These are phyloP conservation scores for Conidiobolus incongruus DNA, from an alignment of 371 early-diverging fungal genomes.

Conservation along the genomic window DNA sequence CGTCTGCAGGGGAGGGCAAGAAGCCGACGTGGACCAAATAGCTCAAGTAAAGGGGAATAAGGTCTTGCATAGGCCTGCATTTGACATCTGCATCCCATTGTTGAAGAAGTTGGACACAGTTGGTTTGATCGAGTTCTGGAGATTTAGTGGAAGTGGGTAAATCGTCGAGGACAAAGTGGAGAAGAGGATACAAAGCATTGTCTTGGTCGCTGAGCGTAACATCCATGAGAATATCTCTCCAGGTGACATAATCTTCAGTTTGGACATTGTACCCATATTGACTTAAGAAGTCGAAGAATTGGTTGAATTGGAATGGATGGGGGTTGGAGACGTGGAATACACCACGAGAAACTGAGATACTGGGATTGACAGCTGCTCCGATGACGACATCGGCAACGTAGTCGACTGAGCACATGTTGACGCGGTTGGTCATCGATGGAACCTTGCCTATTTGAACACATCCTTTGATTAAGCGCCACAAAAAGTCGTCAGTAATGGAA, in stretches of 20 bases:
- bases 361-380: constrained; percentile 31
- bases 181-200: constrained; percentile 79
- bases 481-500: constrained; percentile 89
- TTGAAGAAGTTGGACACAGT: constrained; percentile 27
- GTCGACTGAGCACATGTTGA: constrained; percentile 91
- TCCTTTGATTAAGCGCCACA: constrained; percentile 92
- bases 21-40: constrained; percentile 76
- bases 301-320: constrained; percentile 59
- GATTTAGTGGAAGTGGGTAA: constrained; percentile 83
- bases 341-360: constrained; percentile 14
- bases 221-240: constrained; percentile 80
- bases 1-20: constrained; percentile 12
- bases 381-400: constrained; percentile 74
- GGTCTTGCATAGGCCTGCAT: constrained; percentile 35
- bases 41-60: constrained; percentile 65
- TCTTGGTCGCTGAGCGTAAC: constrained; percentile 56
- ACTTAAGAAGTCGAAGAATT: constrained; percentile 46
- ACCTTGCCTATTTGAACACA: constrained; percentile 73
- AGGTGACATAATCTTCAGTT: constrained; percentile 74
- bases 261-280: constrained; percentile 40
- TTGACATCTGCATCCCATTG: constrained; percentile 15
- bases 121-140: constrained; percentile 55
- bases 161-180: constrained; percentile 94
- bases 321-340: constrained; percentile 79
- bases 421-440: constrained; percentile 74